Conservation (phyloP, 306 rosid genomes). For the Acmispon strigosus region DNA sequence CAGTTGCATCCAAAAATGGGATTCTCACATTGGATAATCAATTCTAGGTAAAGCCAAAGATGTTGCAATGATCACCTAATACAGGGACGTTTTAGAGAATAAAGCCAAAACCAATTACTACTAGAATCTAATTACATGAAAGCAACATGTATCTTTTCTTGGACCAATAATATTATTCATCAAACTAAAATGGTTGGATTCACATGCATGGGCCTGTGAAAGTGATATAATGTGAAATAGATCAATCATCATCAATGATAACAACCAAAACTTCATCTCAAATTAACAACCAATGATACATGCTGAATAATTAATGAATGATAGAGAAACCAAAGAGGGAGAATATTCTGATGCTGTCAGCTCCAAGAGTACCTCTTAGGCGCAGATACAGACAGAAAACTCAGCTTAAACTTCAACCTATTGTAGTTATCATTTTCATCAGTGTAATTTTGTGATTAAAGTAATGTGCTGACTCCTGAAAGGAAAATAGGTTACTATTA, state of each 20-base stretch:
- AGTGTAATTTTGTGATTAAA: neutral
- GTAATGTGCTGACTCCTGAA: neutral
- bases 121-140: neutral
- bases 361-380: slow-evolving; percentile 11
- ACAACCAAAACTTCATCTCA: neutral
- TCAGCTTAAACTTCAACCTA: slow-evolving; percentile 7
- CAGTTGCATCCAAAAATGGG: too few relatives aligned
- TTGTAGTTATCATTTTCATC: neutral
- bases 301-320: slow-evolving; percentile 22
- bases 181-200: neutral
- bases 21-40: too few relatives aligned
- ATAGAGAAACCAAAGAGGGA: neutral
- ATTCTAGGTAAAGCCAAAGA: too few relatives aligned
- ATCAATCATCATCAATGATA: neutral
- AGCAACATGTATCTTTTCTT: neutral
- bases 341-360: slow-evolving; percentile 11
- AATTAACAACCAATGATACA: neutral
- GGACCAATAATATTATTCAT: neutral
- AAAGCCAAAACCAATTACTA: neutral
- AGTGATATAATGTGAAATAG: slow-evolving; percentile 5
- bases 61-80: neutral
- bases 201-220: neutral
- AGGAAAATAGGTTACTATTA: neutral
- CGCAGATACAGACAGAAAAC: slow-evolving; percentile 17
- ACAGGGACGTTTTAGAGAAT: slow-evolving; percentile 2